Evolutionary conservation across 129 eudicot genomes (phyloP), one percentile per base, ranked within the genome.

Genomic region (Smallanthus sonchifolius): DNA sequence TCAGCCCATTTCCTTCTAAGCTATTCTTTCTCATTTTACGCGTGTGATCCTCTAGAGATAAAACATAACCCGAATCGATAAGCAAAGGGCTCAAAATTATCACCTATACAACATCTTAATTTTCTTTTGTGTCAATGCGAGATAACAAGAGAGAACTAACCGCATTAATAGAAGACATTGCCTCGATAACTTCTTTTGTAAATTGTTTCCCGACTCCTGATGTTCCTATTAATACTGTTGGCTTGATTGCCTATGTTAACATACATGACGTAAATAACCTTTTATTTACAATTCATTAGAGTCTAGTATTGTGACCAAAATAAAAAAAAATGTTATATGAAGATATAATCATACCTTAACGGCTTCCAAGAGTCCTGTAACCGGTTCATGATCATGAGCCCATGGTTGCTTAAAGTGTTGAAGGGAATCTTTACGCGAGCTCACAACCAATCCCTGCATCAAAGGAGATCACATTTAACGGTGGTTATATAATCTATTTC

Each of bases 351-450:
- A 73, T 65, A 93, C 98, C 92, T 93, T 83, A 44, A 93, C 89
- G 19, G 97, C 97, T 65, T 90, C 89, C 69, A 88, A 73, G 60
- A 93, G 94, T 71, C 81, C 85, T 39, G 72, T 86, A 52, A 93
- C 81, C 0, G 91, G 89, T 78, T 81, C 91, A 59, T 88, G 96
- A 40, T 93, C 98, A 80, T 93, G 98, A 77, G 98, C 98, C 92
- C 95, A 93, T 14, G 98, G 97, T 73, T 82, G 64, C 78, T 93
- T 93, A 87, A 90, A 90, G 35, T 86, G 89, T 79, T 93, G 98
- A 88, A 93, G 98, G 35, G 96, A 86, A 54, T 88, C 97, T 69
- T 76, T 83, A 60, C 98, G 96, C 28, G 96, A 86, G 69, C 84
- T 85, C 8, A 93, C 98, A 38, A 93, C 70, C 68, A 93, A 79